Conservation (phyloP, 129 eudicot genomes). For the Daucus carota region DNA sequence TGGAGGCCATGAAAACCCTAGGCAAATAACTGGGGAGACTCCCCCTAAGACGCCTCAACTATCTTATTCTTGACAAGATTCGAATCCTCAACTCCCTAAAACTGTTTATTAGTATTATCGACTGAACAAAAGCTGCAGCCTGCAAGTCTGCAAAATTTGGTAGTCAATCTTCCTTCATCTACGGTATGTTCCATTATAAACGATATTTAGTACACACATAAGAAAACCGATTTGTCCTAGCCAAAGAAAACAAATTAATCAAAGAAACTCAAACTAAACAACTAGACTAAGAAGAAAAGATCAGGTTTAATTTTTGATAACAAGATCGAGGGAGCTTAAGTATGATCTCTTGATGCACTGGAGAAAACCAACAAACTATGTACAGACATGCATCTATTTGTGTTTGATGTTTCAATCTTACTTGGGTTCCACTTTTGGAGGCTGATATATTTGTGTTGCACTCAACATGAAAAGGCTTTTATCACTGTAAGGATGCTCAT, state of each 20-base stretch:
- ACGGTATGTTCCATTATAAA: neutral
- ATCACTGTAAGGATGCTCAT: conserved; percentile 41
- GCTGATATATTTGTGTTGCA: conserved; percentile 19
- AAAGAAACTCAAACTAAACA: neutral
- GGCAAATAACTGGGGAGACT: no score
- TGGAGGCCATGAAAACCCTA: no score
- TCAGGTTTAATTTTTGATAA: no score
- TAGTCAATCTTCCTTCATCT: no score
- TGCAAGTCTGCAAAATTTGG: no score
- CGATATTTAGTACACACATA: no score
- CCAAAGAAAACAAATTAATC: no score
- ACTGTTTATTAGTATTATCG: no score
- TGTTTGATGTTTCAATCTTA: neutral
- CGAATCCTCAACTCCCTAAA: no score
- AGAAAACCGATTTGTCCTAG: neutral
- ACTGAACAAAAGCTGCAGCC: no score
- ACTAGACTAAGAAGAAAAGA: neutral
- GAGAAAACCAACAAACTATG: neutral
- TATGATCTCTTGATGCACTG: neutral
- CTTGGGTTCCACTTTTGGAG: neutral
- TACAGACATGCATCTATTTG: neutral
- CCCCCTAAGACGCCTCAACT: no score
- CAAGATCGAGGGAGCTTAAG: neutral
- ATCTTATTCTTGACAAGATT: no score
- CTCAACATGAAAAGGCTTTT: conserved; percentile 42